Percentiles rank a stretch among this genome's conserved stretches.
phyloP scores from a whole-genome alignment of 768 basidiomycete species.

The Coprinellus micaceus region DNA sequence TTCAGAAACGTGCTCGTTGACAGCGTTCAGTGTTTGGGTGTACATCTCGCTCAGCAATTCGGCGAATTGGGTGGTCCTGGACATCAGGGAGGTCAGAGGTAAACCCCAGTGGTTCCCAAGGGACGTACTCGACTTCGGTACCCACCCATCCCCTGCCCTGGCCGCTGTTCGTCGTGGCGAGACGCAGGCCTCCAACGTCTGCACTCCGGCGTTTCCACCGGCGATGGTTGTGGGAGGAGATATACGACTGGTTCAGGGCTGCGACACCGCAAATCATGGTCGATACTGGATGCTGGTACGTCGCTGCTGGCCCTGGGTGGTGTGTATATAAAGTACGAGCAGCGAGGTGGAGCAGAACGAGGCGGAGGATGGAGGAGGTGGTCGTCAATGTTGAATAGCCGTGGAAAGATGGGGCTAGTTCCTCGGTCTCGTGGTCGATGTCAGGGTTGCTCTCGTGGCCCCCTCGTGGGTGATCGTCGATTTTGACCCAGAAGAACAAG shows the following conservation, averaged over 20 bases:
- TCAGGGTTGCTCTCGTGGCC: conserved; percentile 40
- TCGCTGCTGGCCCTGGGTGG: background rate
- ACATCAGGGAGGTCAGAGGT: conserved; percentile 1
- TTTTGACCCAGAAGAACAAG: background rate
- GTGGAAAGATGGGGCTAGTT: conserved; percentile 20
- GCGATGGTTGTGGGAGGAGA: conserved; percentile 10
- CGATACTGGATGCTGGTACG: background rate
- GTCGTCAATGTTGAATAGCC: conserved; percentile 18
- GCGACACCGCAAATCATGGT: conserved; percentile 14
- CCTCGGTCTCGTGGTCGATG: conserved; percentile 38
- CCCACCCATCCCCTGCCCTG: conserved; percentile 72
- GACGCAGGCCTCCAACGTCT: conserved; percentile 84
- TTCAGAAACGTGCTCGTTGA: conserved; percentile 52
- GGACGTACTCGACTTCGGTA: conserved; percentile 47
- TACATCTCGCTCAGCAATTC: conserved; percentile 86
- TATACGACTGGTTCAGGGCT: conserved; percentile 8
- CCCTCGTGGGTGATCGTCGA: conserved; percentile 34
- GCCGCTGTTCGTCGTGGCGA: conserved; percentile 62
- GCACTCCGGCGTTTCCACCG: conserved; percentile 63
- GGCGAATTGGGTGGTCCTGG: conserved; percentile 57
- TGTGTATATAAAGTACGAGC: conserved; percentile 3
- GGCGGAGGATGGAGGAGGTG: conserved; percentile 13
- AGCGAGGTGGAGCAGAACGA: conserved; percentile 13
- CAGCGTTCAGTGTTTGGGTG: conserved; percentile 69
- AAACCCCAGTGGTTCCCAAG: background rate